A percentile compares a stretch with the other conserved stretches of the same genome.
Evolutionary conservation across 106 monocot species (phyloP).

Genomic region (Dactylorhiza incarnata): DNA sequence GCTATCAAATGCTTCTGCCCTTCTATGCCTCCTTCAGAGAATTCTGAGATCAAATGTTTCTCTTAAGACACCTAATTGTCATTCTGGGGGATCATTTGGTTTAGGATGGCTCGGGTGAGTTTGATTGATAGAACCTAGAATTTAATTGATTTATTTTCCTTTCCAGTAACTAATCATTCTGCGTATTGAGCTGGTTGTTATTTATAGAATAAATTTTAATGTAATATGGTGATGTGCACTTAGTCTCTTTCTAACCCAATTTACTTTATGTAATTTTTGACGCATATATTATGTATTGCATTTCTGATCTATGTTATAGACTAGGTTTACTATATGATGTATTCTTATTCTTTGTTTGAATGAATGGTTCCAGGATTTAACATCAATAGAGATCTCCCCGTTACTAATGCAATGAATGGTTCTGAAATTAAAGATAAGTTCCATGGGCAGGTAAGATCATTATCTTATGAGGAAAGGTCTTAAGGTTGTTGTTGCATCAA

Average conservation of each 20-base stretch:
- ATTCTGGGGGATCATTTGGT: slow-evolving; percentile 34
- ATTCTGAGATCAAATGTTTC: slow-evolving; percentile 80
- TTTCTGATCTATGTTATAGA: not conserved
- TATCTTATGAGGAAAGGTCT: not conserved
- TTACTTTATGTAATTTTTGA: not conserved
- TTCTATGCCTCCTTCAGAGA: slow-evolving; percentile 87
- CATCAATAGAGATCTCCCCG: slow-evolving; percentile 33
- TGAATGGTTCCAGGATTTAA: slow-evolving; percentile 23
- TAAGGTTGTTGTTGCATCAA: too few species aligned
- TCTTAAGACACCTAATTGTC: slow-evolving; percentile 57
- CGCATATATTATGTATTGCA: not conserved
- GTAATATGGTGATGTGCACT: not conserved
- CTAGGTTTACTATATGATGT: not conserved
- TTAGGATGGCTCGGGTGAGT: slow-evolving; percentile 27
- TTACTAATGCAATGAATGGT: slow-evolving; percentile 50
- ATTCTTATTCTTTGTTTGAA: not conserved
- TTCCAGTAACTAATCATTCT: not conserved
- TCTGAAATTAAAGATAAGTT: slow-evolving; percentile 44
- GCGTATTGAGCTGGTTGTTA: not conserved
- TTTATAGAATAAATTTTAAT: too few species aligned
- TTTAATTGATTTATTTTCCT: too few species aligned
- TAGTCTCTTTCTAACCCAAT: too few species aligned
- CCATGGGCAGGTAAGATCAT: slow-evolving; percentile 30
- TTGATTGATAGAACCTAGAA: too few species aligned
- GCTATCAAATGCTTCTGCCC: slow-evolving; percentile 82